phyloP scores from a whole-genome alignment of 1,284 basidiomycete genomes.

The Kwoniella shivajii region DNA sequence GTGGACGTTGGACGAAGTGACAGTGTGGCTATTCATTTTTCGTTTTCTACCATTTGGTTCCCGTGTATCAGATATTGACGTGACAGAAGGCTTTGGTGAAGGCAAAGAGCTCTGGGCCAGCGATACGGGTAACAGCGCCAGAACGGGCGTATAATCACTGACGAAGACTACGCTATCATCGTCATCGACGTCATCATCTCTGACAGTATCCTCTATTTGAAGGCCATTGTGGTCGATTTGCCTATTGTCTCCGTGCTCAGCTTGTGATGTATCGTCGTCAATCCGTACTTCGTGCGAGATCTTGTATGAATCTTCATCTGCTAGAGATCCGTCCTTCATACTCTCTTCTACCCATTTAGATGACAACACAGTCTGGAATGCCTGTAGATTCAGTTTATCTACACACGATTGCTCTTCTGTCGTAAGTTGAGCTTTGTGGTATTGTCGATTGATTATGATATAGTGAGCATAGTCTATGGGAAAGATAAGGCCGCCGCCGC shows the following conservation, averaged over 20 bases:
- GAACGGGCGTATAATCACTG: neutral
- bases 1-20: no score
- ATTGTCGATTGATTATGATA: neutral
- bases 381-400: neutral
- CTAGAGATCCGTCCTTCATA: neutral
- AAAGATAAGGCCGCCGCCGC: neutral
- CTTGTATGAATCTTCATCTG: neutral
- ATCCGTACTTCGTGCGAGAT: no score
- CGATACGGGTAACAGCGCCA: neutral
- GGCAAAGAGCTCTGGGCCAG: no score
- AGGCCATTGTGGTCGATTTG: no score
- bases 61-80: no score
- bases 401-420: neutral
- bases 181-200: neutral
- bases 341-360: slow-evolving; percentile 1
- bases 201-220: no score
- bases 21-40: no score
- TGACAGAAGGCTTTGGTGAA: no score
- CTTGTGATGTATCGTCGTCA: no score
- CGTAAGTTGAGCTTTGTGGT: neutral
- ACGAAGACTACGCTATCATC: neutral
- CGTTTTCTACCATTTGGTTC: no score
- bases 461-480: neutral
- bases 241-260: no score
- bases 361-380: neutral